phyloP scores from a whole-genome alignment of 306 rosid genomes.

The Abrus precatorius region DNA sequence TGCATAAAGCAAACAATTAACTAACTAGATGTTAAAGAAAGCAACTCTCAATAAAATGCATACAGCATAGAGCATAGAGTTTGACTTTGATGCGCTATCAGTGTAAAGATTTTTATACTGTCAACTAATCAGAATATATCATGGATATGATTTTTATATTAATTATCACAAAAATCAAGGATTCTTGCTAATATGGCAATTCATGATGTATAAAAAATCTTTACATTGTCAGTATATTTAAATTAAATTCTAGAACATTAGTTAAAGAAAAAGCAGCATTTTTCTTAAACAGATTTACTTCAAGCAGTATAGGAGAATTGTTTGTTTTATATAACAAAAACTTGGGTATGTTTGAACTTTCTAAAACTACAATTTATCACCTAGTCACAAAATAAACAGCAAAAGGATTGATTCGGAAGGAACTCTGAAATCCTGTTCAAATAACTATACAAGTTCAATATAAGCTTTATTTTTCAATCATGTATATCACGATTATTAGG shows the following conservation, averaged over 20 bases:
- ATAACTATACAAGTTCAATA: background rate
- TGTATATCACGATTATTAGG: background rate
- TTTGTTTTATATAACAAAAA: background rate
- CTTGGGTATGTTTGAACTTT: background rate
- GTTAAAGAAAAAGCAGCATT: background rate
- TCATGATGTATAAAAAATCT: too few species aligned
- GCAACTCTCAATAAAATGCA: background rate
- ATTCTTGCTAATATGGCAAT: too few species aligned
- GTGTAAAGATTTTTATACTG: too few species aligned
- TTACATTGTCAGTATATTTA: too few species aligned
- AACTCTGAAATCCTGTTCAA: background rate
- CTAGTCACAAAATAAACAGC: background rate
- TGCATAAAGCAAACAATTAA: background rate
- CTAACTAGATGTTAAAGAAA: background rate
- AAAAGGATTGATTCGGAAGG: background rate
- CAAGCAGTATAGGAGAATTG: background rate
- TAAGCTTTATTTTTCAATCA: too few species aligned
- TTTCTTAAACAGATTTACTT: background rate
- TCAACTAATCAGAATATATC: too few species aligned
- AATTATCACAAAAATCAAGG: too few species aligned
- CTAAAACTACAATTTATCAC: background rate
- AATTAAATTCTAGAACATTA: background rate
- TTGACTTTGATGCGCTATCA: too few species aligned
- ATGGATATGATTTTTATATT: too few species aligned
- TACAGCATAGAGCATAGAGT: background rate